phyloP scores from a whole-genome alignment of 352 stramenopile species.

The Globisporangium nagaii region DNA sequence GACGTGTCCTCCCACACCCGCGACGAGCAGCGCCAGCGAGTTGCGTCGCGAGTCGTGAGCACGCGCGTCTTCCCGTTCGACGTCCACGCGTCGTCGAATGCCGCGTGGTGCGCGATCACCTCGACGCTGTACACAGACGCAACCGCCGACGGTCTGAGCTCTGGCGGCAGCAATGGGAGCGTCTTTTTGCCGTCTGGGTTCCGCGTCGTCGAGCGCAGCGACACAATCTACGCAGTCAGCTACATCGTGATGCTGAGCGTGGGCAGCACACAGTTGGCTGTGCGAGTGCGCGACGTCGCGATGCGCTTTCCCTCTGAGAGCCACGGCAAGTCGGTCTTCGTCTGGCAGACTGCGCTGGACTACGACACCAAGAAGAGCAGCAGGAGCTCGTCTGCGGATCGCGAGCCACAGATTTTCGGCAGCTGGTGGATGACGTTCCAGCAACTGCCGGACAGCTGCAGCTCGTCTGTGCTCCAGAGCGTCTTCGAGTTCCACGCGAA shows the following conservation, averaged over 20 bases:
- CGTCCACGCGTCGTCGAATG: neutral
- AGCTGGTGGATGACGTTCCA: neutral
- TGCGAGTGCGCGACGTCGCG: neutral
- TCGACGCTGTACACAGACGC: neutral
- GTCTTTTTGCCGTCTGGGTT: neutral
- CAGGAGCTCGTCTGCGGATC: neutral
- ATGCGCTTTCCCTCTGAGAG: neutral
- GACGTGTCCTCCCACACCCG: neutral
- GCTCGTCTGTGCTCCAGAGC: neutral
- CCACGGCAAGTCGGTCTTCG: neutral
- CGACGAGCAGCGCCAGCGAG: neutral
- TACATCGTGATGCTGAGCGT: neutral
- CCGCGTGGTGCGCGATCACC: neutral
- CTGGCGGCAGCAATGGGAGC: neutral
- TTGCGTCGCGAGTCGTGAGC: neutral
- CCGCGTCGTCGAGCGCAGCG: neutral
- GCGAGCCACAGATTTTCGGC: neutral
- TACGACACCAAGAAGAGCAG: too few relatives aligned
- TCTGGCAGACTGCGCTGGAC: neutral
- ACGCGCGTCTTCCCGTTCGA: neutral
- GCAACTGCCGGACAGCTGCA: neutral
- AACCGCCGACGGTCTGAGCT: neutral
- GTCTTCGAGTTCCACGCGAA: neutral
- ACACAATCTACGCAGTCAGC: neutral
- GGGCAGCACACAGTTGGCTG: neutral